These are phyloP conservation scores for Toxicodendron radicans DNA, from an alignment of 345 rosid genomes.

Conservation along the genomic window DNA sequence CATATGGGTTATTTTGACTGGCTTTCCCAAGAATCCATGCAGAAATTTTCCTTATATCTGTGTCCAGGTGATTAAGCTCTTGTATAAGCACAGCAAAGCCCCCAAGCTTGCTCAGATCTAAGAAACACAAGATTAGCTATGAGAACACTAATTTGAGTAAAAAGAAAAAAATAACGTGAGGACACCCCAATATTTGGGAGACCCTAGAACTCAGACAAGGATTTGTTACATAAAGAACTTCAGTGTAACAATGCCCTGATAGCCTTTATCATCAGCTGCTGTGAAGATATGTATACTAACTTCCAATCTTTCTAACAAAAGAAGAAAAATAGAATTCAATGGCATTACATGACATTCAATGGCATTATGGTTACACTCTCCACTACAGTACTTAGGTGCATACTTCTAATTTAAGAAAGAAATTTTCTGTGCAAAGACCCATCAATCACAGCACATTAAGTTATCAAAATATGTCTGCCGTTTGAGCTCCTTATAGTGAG, in stretches of 20 bases:
- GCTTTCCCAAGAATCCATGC: slow-evolving; percentile 97
- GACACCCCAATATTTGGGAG: not conserved
- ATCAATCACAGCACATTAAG: not conserved
- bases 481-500: not conserved
- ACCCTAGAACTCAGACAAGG: not conserved
- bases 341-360: not conserved
- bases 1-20: slow-evolving; percentile 79
- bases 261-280: not conserved
- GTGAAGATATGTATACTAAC: not conserved
- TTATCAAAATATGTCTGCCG: not conserved
- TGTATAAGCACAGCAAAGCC: slow-evolving; percentile 55
- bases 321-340: not conserved
- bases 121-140: not conserved
- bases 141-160: slow-evolving; percentile 2
- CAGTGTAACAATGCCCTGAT: not conserved
- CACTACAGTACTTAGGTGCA: not conserved
- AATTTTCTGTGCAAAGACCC: not conserved
- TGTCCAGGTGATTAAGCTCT: slow-evolving; percentile 67
- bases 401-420: not conserved
- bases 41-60: slow-evolving; percentile 68
- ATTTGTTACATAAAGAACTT: not conserved
- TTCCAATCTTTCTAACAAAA: not conserved
- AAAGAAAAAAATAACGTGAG: not conserved
- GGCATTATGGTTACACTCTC: not conserved
- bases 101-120: slow-evolving; percentile 86